Evolutionary conservation across 2,329 filamentous ascomycete genomes (phyloP).

Genomic region (Aspergillus oerlinghausenensis): DNA sequence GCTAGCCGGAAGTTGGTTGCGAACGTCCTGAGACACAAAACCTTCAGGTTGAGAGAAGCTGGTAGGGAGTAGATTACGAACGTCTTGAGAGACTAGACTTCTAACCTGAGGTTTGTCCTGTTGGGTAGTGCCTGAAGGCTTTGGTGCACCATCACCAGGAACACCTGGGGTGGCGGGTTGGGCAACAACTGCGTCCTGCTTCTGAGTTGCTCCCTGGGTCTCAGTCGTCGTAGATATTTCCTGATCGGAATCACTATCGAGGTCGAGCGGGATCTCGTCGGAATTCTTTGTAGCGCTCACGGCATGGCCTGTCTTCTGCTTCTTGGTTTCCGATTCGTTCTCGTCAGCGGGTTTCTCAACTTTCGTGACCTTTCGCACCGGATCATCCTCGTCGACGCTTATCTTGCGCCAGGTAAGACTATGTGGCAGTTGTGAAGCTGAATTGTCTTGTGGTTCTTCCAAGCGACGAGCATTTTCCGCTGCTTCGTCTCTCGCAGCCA

Average conservation of each 20-base stretch:
- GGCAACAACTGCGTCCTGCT: not conserved
- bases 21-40: slow-evolving; percentile 58
- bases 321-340: slow-evolving; percentile 13
- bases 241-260: slow-evolving; percentile 22
- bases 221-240: slow-evolving; percentile 10
- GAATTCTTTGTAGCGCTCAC: slow-evolving; percentile 44
- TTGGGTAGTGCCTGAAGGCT: not conserved
- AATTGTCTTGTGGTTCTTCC: slow-evolving; percentile 15
- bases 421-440: slow-evolving; percentile 21
- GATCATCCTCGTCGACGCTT: slow-evolving; percentile 26
- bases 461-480: slow-evolving; percentile 28
- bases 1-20: slow-evolving; percentile 70
- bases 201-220: not conserved
- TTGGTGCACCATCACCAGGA: not conserved
- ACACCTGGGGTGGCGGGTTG: too few species aligned
- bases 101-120: not conserved
- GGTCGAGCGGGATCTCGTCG: slow-evolving; percentile 41
- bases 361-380: slow-evolving; percentile 18
- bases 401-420: slow-evolving; percentile 38
- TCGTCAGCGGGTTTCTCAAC: slow-evolving; percentile 13
- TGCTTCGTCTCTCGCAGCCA: slow-evolving; percentile 30
- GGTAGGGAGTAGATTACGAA: not conserved
- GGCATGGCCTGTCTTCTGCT: slow-evolving; percentile 17
- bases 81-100: not conserved
- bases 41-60: not conserved